Conservation (phyloP, 768 basidiomycete genomes). For the Hypholoma fasciculare region DNA sequence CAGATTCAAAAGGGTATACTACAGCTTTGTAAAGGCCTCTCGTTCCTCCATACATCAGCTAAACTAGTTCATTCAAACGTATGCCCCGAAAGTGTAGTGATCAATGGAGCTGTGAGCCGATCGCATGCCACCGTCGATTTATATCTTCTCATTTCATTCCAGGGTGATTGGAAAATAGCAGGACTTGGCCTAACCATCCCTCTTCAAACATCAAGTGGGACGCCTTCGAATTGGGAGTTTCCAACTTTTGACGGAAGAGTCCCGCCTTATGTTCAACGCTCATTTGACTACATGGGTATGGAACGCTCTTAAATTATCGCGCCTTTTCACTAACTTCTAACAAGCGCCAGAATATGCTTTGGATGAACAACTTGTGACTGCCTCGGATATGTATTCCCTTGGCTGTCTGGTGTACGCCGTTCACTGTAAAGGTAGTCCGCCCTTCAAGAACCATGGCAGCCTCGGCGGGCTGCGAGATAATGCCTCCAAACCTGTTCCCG, state of each 20-base stretch:
- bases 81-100: constrained; percentile 81
- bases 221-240: constrained; percentile 84
- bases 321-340: background rate
- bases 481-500: constrained; percentile 60
- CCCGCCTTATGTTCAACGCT: constrained; percentile 82
- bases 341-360: constrained; percentile 92
- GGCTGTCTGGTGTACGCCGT: constrained; percentile 92
- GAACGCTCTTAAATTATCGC: constrained; percentile 1
- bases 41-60: constrained; percentile 90
- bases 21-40: constrained; percentile 87
- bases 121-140: background rate
- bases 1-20: constrained; percentile 96
- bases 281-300: constrained; percentile 93
- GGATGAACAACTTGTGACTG: constrained; percentile 82
- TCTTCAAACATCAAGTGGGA: constrained; percentile 65
- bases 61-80: constrained; percentile 92
- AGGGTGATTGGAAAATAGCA: constrained; percentile 99
- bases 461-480: constrained; percentile 70
- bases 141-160: background rate
- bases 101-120: constrained; percentile 80
- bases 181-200: constrained; percentile 88
- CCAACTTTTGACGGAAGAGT: constrained; percentile 83
- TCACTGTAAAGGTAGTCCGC: constrained; percentile 84
- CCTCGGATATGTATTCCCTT: constrained; percentile 92
- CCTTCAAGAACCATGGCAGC: constrained; percentile 84